These are phyloP conservation scores for Colletotrichum lupini DNA, from an alignment of 2,329 filamentous ascomycete genomes.

Conservation along the genomic window DNA sequence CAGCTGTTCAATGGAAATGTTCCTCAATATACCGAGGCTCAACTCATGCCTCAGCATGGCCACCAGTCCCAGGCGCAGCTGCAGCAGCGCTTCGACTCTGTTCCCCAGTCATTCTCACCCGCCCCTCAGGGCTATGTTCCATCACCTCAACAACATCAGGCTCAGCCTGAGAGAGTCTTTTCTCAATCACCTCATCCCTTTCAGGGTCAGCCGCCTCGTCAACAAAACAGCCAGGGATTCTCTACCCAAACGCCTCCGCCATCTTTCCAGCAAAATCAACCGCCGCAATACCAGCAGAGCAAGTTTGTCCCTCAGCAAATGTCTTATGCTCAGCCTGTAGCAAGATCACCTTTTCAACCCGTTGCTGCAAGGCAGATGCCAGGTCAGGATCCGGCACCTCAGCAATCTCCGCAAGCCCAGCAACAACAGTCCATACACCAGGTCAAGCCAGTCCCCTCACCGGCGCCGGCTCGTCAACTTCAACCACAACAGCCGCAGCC, in stretches of 20 bases:
- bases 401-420: constrained; percentile 10
- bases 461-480: constrained; percentile 3
- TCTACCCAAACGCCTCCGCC: constrained; percentile 29
- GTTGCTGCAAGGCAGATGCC: constrained; percentile 21
- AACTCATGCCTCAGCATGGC: constrained; percentile 47
- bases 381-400: constrained; percentile 12
- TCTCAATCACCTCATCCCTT: constrained; percentile 35
- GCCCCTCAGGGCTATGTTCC: constrained; percentile 43
- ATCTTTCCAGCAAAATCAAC: constrained; percentile 25
- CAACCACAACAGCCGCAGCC: constrained; percentile 26
- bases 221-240: constrained; percentile 28
- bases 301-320: constrained; percentile 34
- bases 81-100: constrained; percentile 42
- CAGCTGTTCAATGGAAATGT: constrained; percentile 46
- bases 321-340: constrained; percentile 20
- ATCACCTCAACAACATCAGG: constrained; percentile 38
- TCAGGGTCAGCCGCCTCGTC: constrained; percentile 23
- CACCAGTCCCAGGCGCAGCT: constrained; percentile 49
- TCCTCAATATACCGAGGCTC: constrained; percentile 46
- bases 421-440: constrained; percentile 39
- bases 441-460: background rate
- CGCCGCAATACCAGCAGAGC: constrained; percentile 30
- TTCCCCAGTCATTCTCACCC: constrained; percentile 30
- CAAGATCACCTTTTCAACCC: constrained; percentile 23
- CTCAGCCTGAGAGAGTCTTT: constrained; percentile 31